Conservation (phyloP, 2,329 filamentous ascomycete genomes). For the Curvularia eragrostidis region DNA sequence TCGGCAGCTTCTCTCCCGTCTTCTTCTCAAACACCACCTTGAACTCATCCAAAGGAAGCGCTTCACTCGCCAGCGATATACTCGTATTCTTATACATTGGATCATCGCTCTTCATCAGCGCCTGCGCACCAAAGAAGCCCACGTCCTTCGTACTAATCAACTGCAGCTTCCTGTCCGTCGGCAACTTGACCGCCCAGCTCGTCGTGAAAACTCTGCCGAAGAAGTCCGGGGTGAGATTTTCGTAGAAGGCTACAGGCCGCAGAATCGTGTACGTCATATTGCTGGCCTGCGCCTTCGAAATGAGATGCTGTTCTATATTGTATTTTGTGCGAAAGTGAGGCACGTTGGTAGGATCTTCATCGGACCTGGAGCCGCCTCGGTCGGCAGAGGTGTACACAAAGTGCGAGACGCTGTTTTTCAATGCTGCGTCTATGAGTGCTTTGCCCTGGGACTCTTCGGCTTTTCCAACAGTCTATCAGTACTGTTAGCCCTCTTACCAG, state of each 20-base stretch:
- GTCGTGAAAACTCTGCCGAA: not conserved
- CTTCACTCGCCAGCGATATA: not conserved
- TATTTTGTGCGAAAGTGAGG: constrained; percentile 69
- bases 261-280: not conserved
- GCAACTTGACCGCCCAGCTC: not conserved
- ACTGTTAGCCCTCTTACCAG: not conserved
- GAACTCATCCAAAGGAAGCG: not conserved
- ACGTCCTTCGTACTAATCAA: not conserved
- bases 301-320: constrained; percentile 26
- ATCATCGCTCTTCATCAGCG: not conserved
- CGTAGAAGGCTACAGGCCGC: not conserved
- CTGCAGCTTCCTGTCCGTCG: not conserved
- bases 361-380: constrained; percentile 50
- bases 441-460: constrained; percentile 49
- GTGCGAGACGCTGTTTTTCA: constrained; percentile 41
- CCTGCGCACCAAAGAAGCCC: not conserved
- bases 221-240: not conserved
- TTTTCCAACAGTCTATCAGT: constrained; percentile 28
- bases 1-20: not conserved
- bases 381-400: constrained; percentile 51
- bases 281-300: not conserved
- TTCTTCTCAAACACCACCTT: not conserved
- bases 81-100: not conserved
- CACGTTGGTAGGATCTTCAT: constrained; percentile 60
- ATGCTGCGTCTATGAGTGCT: constrained; percentile 44